Conservation (phyloP, 768 basidiomycete genomes). For the Leucogyrophana mollusca region DNA sequence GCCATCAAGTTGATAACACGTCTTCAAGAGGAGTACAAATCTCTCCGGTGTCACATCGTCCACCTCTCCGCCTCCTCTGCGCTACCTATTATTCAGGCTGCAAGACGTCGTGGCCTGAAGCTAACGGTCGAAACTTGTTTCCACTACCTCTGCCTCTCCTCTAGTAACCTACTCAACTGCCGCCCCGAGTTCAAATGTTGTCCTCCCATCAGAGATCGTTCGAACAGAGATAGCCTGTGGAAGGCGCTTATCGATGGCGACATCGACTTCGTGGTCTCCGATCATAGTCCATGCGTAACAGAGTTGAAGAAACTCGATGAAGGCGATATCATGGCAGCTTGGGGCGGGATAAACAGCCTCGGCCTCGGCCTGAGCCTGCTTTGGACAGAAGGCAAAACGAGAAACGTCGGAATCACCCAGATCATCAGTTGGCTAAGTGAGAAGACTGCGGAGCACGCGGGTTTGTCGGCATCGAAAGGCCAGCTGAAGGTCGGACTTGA, state of each 20-base stretch:
- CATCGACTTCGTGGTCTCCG: slow-evolving; percentile 93
- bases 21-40: slow-evolving; percentile 61
- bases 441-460: slow-evolving; percentile 78
- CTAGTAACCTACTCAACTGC: slow-evolving; percentile 71
- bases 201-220: slow-evolving; percentile 79
- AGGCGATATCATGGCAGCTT: slow-evolving; percentile 84
- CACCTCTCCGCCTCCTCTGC: slow-evolving; percentile 89
- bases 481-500: slow-evolving; percentile 70
- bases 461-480: slow-evolving; percentile 71
- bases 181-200: slow-evolving; percentile 94
- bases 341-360: slow-evolving; percentile 93
- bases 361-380: slow-evolving; percentile 87
- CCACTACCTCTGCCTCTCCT: slow-evolving; percentile 85
- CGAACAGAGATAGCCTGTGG: slow-evolving; percentile 79
- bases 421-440: slow-evolving; percentile 76
- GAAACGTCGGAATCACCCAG: slow-evolving; percentile 53
- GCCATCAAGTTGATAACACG: slow-evolving; percentile 78
- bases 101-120: slow-evolving; percentile 59
- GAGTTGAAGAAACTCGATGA: slow-evolving; percentile 76
- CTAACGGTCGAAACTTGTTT: slow-evolving; percentile 97
- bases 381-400: slow-evolving; percentile 73
- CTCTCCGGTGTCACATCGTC: slow-evolving; percentile 87
- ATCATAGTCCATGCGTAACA: slow-evolving; percentile 89
- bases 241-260: slow-evolving; percentile 75
- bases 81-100: slow-evolving; percentile 71